Evolutionary conservation across 2,329 filamentous ascomycete species (phyloP).

Genomic region (Penicillium corylophilum): DNA sequence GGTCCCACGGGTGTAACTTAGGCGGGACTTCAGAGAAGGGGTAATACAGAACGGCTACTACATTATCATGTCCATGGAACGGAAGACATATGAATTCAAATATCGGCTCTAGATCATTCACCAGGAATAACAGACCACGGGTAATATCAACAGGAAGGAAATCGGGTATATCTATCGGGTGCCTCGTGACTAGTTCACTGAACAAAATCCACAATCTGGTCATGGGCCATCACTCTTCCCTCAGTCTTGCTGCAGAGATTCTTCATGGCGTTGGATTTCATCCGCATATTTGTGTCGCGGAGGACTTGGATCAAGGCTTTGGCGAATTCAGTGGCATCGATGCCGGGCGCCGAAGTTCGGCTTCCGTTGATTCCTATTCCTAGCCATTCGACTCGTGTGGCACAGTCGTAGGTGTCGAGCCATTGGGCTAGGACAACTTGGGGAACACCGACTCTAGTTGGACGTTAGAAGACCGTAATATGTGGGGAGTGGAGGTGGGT

Average conservation of each 20-base stretch:
- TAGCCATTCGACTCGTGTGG: slow-evolving; percentile 43
- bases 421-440: slow-evolving; percentile 50
- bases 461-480: background rate
- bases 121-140: background rate
- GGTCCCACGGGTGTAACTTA: background rate
- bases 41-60: background rate
- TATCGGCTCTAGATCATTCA: background rate
- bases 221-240: slow-evolving; percentile 20
- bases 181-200: background rate
- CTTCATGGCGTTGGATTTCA: slow-evolving; percentile 10
- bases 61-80: background rate
- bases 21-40: background rate
- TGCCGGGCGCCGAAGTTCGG: slow-evolving; percentile 33
- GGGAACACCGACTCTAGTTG: slow-evolving; percentile 43
- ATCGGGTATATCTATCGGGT: background rate
- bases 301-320: slow-evolving; percentile 14
- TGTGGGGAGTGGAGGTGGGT: background rate
- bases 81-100: background rate
- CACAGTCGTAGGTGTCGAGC: slow-evolving; percentile 50
- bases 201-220: slow-evolving; percentile 17
- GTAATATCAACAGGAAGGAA: background rate
- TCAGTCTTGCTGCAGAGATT: slow-evolving; percentile 16
- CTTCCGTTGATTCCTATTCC: slow-evolving; percentile 46
- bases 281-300: slow-evolving; percentile 12
- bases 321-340: slow-evolving; percentile 14